phyloP scores from a whole-genome alignment of 164 flowering plant species.

The Chimonanthus salicifolius region DNA sequence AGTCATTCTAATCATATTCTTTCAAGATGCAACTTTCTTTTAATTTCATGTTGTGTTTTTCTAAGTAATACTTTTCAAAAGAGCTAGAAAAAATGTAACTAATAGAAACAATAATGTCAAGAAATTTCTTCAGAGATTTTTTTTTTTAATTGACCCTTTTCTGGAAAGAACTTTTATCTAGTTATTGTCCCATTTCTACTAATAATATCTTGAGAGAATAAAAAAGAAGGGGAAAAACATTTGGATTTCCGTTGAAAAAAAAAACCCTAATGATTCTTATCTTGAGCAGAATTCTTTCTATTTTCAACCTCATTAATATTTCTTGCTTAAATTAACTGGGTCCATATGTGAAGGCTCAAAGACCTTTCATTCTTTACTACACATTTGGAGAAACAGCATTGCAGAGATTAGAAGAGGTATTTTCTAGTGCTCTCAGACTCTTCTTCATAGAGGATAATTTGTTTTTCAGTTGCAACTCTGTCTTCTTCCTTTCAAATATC shows the following conservation, averaged over 20 bases:
- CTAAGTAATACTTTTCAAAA: not conserved
- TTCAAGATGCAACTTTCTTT: not conserved
- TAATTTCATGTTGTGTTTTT: not conserved
- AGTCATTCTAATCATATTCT: not conserved
- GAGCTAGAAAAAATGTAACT: too few relatives aligned
- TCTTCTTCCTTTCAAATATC: not conserved
- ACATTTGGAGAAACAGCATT: slow-evolving; percentile 51
- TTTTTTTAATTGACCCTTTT: not conserved
- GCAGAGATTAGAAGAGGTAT: slow-evolving; percentile 56
- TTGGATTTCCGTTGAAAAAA: not conserved
- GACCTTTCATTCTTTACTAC: slow-evolving; percentile 71
- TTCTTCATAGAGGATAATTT: not conserved
- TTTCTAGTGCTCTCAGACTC: not conserved
- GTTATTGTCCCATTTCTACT: not conserved
- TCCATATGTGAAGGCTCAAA: slow-evolving; percentile 43
- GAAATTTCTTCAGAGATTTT: too few relatives aligned
- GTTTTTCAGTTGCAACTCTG: not conserved
- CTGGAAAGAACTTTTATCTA: not conserved
- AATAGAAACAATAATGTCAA: not conserved
- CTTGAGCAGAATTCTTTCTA: not conserved
- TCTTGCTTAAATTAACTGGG: not conserved
- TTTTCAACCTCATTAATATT: not conserved
- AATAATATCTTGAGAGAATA: not conserved
- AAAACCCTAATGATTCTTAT: not conserved
- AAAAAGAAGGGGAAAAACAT: not conserved